Base-by-base conservation (phyloP, 352 stramenopile genomes). In the Phytopythium kandeliae region DNA sequence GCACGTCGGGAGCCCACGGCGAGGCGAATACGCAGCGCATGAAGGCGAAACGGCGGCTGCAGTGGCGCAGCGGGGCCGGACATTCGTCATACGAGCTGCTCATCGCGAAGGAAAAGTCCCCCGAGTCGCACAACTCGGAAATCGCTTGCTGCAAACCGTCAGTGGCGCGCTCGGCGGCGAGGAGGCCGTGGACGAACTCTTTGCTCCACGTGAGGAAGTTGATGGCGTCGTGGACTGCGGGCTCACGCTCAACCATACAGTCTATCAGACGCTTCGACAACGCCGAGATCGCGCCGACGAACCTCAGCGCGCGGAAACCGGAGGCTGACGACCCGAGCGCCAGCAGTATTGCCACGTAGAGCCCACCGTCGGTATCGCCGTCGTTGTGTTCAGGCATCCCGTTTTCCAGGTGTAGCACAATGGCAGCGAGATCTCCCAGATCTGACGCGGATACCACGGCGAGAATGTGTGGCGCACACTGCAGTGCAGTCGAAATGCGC, bases 51-150 rank as follows among this genome's bases (percentile, higher is more conserved):
- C 38, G 28, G 33, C 25, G 26, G n/a, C 58, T 57, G 24, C 48
- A 19, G 17, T 41, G 17, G 1, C 16, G 41, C 13, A 64, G 24
- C 45, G 60, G 19, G 1, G 41, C 8, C 13, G 69, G 57, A 7
- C 54, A 77, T 58, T 78, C 68, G 33, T 77, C 63, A 25, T 53
- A 53, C 1, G 63, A 56, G n/a, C 68, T 77, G 51, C 72, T 74
- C 15, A 82, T 11, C 40, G 65, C 60, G 30, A 73, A 16, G 15
- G 26, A 35, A 25, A 37, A 49, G 19, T 49, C 43, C 11, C 43
- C 26, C 17, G 26, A 49, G 26, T 38, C 26, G 26, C 26, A 17
- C 3, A 49, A 26, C 17, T 38, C 43, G 0, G n/a, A 3, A 13
- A 49, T 24, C 12, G 1, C 43, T 12, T n/a, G 43, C 25, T 21